Evolutionary conservation across 176 grass and related monocot genomes (phyloP), one percentile per base, ranked within the genome.

Genomic region (Phoenix dactylifera): DNA sequence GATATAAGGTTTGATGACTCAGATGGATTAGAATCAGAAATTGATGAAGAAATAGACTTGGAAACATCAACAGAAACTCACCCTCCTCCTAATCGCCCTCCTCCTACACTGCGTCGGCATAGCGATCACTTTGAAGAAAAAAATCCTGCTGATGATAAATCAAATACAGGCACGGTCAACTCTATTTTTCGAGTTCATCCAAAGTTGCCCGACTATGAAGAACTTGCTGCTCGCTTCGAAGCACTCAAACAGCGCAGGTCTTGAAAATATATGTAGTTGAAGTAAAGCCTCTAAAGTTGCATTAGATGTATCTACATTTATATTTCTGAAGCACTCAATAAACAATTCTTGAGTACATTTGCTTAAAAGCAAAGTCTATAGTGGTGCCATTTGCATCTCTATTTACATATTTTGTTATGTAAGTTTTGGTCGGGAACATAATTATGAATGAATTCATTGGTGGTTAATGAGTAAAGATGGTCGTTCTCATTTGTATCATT

Each of bases 151-250:
- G 4, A 65, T 9, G 51, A 52, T 9, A 64, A 78, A n/a, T 61
- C 62, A 9, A 78, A 79, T 32, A 7, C 58, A 60, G 64, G 57
- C 6, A 90, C 76, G 73, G 72, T 49, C 26, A 88, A 79, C 57
- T 30, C 62, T 19, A 49, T 32, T 19, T 67, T 73, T 26, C 57
- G 52, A 68, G 81, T 98, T 56, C 93, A 98, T 80, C 93, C 93
- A 52, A 98, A 88, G 64, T 75, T 98, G 84, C 93, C 93, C 7
- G 87, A 98, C 62, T 98, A 92, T 1, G 93, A 91, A 63, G 89
- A 77, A 48, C 80, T 98, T 25, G 59, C 87, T 30, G 87, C 87
- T 32, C 93, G 81, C 50, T 98, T 92, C 23, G 93, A 98, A 76
- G 72, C 78, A 16, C 75, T 98, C 22, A 80, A 84, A 58, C 35